Percentiles rank a stretch among this genome's conserved stretches.
These are phyloP conservation scores for Plasmodium fragile DNA, from an alignment of 169 alveolate species.

Conservation along the genomic window DNA sequence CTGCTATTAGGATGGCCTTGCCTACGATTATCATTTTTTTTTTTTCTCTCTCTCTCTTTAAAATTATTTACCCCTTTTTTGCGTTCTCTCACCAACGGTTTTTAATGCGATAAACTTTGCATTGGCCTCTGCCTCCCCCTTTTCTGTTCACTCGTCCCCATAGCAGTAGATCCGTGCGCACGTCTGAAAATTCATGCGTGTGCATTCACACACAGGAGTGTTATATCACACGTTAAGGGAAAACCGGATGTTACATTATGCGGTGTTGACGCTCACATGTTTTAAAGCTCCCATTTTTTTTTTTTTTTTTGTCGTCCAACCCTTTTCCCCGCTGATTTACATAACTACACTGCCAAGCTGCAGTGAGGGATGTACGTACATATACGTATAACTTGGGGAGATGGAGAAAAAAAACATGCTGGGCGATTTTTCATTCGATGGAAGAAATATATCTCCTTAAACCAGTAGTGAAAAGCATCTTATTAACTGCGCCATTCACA, in stretches of 20 bases:
- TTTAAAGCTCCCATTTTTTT: slow-evolving; percentile 2
- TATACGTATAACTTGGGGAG: not conserved
- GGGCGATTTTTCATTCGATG: not conserved
- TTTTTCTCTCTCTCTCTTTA: not conserved
- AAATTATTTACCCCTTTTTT: not conserved
- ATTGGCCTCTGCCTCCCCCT: slow-evolving; percentile 9
- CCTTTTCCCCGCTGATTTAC: not conserved
- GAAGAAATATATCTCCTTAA: not conserved
- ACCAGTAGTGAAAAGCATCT: not conserved
- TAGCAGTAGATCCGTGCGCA: not conserved
- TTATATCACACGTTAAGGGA: not conserved
- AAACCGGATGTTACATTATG: not conserved
- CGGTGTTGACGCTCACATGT: not conserved
- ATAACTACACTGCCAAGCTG: not conserved
- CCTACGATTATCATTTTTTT: slow-evolving; percentile 35
- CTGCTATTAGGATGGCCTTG: slow-evolving; percentile 42
- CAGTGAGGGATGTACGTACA: not conserved
- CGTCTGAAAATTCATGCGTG: slow-evolving; percentile 4
- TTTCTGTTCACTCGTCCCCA: slow-evolving; percentile 6
- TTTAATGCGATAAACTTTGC: not conserved
- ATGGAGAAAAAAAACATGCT: not conserved
- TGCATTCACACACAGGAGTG: not conserved
- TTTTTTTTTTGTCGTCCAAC: not conserved
- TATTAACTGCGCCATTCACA: not conserved
- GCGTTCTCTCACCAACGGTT: not conserved